Base-by-base conservation (phyloP, 768 basidiomycete species). In the Mycena galopus region DNA sequence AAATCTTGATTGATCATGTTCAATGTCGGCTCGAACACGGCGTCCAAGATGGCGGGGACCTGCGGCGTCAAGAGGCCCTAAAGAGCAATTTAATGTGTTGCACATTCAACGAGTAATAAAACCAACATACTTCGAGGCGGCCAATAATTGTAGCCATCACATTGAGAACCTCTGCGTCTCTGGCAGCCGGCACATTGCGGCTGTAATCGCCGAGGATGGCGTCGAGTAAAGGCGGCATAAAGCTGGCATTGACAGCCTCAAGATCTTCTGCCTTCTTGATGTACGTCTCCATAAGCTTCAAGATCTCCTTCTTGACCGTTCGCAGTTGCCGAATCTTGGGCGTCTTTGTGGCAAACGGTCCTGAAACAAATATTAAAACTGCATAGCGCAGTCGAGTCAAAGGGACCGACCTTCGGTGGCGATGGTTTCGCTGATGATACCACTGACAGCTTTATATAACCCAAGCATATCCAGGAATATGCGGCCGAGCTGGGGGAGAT, bases 1-100 rank as follows among this genome's bases (percentile, higher is more conserved):
- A 99, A 97, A 86, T 99, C 97, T 87, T 98, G 95, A 82, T 98
- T 99, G 81, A 99, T 99, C 98, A 99, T 99, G 77, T 92, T 93
- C 69, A 99, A 85, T 5, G 98, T 99, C 53, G 95, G 94, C 82
- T 98, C 97, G 79, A 99, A 99, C 58, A 99, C 95, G 12, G 97
- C 96, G 78, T 99, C 97, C 60, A 99, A 88, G 70, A 98, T 94
- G 11, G 97, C 94, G 3, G 95, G 94, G 21, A 99, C 93, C 90
- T 98, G 96, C 7, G 96, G 94, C 12, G 94, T 97, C 65, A 98
- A 88, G 51, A 96, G 88, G 27, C 88, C 83, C 96, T 99, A 77
- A 21, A 63, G 65, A 57, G 51, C 66, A 70, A 51, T 65, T 77
- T 25, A 80, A 73, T 42, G 57, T 58, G 65, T 23, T 63, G 60